Conservation (phyloP, 2,329 filamentous ascomycete genomes). For the Talaromyces pinophilus region DNA sequence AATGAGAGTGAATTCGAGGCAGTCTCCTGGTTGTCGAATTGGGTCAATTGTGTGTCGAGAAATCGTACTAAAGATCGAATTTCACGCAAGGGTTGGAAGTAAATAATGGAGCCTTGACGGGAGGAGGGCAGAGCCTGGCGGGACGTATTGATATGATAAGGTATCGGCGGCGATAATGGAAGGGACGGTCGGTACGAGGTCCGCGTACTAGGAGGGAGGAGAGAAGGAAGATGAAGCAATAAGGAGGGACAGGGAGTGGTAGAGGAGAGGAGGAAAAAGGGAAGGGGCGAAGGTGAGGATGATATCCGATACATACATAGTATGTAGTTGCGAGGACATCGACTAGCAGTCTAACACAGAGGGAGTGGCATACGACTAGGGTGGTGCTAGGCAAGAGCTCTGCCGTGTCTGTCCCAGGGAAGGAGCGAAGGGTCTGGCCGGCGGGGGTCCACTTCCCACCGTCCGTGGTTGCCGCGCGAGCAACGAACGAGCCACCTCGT, state of each 20-base stretch:
- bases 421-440: conserved; percentile 18
- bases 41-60: background rate
- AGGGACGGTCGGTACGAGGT: background rate
- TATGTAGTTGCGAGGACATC: background rate
- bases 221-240: background rate
- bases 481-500: conserved; percentile 8
- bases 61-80: background rate
- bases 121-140: conserved; percentile 3
- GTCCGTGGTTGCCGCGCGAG: conserved; percentile 15
- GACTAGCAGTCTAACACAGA: too few relatives aligned
- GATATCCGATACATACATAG: background rate
- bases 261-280: conserved; percentile 5
- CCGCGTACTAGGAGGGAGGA: background rate
- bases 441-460: background rate
- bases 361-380: too few relatives aligned
- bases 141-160: conserved; percentile 23
- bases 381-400: background rate
- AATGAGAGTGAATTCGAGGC: background rate
- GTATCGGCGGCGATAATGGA: conserved; percentile 29
- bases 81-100: conserved; percentile 19
- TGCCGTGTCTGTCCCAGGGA: conserved; percentile 8
- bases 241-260: background rate
- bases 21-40: background rate
- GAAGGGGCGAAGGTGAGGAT: conserved; percentile 19
- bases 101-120: conserved; percentile 17